Percentiles rank a stretch among this genome's conserved stretches.
Evolutionary conservation across 2,329 filamentous ascomycete species (phyloP).

Genomic region (Camillea tinctor): DNA sequence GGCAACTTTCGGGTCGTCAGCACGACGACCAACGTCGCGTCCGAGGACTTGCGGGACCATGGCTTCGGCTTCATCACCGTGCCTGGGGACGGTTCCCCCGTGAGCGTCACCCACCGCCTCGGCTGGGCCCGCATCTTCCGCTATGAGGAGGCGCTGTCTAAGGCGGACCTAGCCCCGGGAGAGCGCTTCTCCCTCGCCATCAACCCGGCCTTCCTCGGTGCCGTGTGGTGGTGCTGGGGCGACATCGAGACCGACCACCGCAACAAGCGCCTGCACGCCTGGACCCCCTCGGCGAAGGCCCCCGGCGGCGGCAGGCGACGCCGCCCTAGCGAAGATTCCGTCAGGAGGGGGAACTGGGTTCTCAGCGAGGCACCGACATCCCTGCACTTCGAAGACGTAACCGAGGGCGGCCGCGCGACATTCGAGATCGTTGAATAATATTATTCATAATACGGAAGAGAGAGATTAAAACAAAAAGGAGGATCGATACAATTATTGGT

Average conservation of each 20-base stretch:
- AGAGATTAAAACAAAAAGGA: neutral
- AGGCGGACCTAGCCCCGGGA: constrained; percentile 6
- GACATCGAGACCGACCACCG: constrained; percentile 12
- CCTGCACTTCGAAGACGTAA: constrained; percentile 10
- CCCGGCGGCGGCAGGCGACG: too few species aligned
- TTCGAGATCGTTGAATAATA: constrained; percentile 2
- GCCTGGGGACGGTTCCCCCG: constrained; percentile 5
- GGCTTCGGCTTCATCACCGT: constrained; percentile 12
- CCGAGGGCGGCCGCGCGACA: constrained; percentile 1
- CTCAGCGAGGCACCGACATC: constrained; percentile 10
- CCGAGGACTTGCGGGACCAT: constrained; percentile 10
- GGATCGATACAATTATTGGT: neutral
- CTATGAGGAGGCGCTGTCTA: constrained; percentile 8
- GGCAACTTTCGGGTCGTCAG: constrained; percentile 5
- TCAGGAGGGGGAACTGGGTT: constrained; percentile 10
- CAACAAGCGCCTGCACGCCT: constrained; percentile 10
- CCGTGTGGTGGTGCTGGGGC: constrained; percentile 19
- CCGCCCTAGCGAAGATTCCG: constrained; percentile 5
- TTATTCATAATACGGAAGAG: too few species aligned
- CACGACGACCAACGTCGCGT: neutral
- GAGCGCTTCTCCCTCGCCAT: constrained; percentile 8
- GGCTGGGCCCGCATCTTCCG: constrained; percentile 16
- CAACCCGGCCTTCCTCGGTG: constrained; percentile 3
- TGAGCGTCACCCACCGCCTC: constrained; percentile 7
- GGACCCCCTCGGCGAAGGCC: neutral